Conservation (phyloP, 2,329 filamentous ascomycete genomes). For the Nemania serpens region DNA sequence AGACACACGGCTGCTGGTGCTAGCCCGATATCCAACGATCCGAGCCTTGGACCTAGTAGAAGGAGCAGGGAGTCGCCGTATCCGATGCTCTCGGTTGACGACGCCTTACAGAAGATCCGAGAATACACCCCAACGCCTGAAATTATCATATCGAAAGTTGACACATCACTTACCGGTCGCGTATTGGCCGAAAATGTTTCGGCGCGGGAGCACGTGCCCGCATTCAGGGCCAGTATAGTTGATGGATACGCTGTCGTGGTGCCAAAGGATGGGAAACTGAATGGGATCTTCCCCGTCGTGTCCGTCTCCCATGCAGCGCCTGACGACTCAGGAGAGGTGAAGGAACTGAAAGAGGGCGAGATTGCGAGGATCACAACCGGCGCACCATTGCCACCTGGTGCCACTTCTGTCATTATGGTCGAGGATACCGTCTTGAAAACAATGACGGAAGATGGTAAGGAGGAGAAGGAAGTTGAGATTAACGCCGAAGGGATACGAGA, state of each 20-base stretch:
- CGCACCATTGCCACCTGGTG: constrained; percentile 84
- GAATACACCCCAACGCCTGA: constrained; percentile 70
- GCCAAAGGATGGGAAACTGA: constrained; percentile 64
- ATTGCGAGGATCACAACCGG: constrained; percentile 94
- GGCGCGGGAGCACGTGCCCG: constrained; percentile 83
- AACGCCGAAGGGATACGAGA: constrained; percentile 73
- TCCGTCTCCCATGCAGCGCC: constrained; percentile 85
- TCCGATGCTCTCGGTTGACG: constrained; percentile 84
- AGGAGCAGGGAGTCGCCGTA: constrained; percentile 87
- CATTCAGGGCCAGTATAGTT: constrained; percentile 93
- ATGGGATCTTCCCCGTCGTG: constrained; percentile 83
- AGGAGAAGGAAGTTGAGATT: constrained; percentile 89
- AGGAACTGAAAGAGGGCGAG: constrained; percentile 70
- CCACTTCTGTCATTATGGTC: constrained; percentile 94
- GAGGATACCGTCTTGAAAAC: constrained; percentile 84
- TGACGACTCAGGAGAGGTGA: constrained; percentile 54
- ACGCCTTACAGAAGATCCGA: constrained; percentile 76
- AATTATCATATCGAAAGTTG: constrained; percentile 62
- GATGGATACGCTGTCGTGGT: constrained; percentile 91
- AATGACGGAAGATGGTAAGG: constrained; percentile 76
- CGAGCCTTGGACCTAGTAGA: constrained; percentile 63
- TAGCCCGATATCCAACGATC: constrained; percentile 63
- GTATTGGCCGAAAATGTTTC: constrained; percentile 83
- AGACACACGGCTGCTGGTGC: constrained; percentile 73
- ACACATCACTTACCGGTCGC: constrained; percentile 69